Evolutionary conservation across 495 filamentous ascomycete genomes (phyloP).

Genomic region (Hypoxylon fragiforme): DNA sequence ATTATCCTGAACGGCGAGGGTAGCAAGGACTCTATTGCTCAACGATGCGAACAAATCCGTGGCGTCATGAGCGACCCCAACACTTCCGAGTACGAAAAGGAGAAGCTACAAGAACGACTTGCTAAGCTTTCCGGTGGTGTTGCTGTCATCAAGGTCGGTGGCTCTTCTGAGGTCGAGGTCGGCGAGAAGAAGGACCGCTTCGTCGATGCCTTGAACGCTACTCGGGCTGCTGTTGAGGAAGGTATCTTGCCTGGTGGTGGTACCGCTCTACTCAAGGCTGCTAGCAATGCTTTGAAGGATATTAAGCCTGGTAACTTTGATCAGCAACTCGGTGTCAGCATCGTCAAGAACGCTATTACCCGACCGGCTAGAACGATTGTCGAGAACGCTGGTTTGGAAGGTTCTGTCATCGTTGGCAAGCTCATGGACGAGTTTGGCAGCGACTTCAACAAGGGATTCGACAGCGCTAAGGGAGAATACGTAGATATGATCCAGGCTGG

Average conservation of each 20-base stretch:
- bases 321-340: conserved; percentile 96
- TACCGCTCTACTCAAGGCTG: conserved; percentile 96
- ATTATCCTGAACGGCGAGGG: conserved; percentile 98
- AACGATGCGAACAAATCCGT: conserved; percentile 98
- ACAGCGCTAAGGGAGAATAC: conserved; percentile 95
- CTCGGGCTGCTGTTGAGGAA: conserved; percentile 96
- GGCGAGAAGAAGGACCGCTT: conserved; percentile 99
- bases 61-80: conserved; percentile 90
- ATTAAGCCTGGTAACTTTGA: conserved; percentile 95
- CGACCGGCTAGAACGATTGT: conserved; percentile 91
- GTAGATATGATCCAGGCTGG: conserved; percentile 96
- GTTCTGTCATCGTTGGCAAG: conserved; percentile 96
- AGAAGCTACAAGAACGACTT: conserved; percentile 99
- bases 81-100: conserved; percentile 98
- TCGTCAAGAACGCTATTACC: conserved; percentile 97
- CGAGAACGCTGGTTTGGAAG: conserved; percentile 96
- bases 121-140: conserved; percentile 99
- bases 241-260: conserved; percentile 98
- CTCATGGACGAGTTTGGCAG: conserved; percentile 87
- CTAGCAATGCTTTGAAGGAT: conserved; percentile 78
- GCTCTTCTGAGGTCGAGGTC: conserved; percentile 96
- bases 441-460: conserved; percentile 98
- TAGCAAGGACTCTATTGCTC: conserved; percentile 87
- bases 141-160: conserved; percentile 98
- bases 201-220: conserved; percentile 96